These are phyloP conservation scores for Suillus americanus DNA, from an alignment of 768 basidiomycete species.

Conservation along the genomic window DNA sequence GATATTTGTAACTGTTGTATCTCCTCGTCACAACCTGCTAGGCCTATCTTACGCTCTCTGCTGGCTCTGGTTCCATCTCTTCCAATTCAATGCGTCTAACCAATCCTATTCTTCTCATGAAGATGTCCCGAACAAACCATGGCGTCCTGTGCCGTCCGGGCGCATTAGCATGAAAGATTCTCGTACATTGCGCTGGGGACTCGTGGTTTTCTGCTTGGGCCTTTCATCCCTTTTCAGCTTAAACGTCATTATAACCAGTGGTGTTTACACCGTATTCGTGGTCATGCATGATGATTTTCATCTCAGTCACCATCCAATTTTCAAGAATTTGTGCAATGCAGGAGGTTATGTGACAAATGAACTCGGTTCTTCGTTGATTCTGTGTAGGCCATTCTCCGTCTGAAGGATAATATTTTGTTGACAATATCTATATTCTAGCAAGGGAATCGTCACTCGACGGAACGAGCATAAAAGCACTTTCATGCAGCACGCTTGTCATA, in stretches of 20 bases:
- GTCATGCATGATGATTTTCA: conserved; percentile 32
- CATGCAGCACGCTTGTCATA: conserved; percentile 28
- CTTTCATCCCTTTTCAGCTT: conserved; percentile 22
- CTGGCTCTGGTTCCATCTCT: conserved; percentile 34
- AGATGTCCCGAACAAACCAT: conserved; percentile 34
- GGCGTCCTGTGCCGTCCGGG: conserved; percentile 38
- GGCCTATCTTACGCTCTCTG: conserved; percentile 6
- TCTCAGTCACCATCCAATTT: conserved; percentile 24
- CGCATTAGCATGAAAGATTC: conserved; percentile 26
- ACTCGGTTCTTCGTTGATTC: conserved; percentile 32
- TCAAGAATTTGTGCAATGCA: conserved; percentile 32
- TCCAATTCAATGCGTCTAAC: conserved; percentile 35
- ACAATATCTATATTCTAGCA: neutral
- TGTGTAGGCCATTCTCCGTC: conserved; percentile 15
- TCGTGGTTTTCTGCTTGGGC: conserved; percentile 27
- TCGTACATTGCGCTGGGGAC: conserved; percentile 30
- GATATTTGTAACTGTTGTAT: conserved; percentile 7
- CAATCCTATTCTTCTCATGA: conserved; percentile 28
- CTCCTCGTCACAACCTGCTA: neutral
- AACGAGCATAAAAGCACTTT: conserved; percentile 8
- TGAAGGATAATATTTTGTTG: neutral
- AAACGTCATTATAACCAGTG: conserved; percentile 16
- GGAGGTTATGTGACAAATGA: conserved; percentile 35
- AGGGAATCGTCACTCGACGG: neutral
- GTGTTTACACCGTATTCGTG: conserved; percentile 21